Evolutionary conservation across 805 yeast species (phyloP), one percentile per base, ranked within the genome.

Genomic region (Wickerhamiella kurtzmanii): DNA sequence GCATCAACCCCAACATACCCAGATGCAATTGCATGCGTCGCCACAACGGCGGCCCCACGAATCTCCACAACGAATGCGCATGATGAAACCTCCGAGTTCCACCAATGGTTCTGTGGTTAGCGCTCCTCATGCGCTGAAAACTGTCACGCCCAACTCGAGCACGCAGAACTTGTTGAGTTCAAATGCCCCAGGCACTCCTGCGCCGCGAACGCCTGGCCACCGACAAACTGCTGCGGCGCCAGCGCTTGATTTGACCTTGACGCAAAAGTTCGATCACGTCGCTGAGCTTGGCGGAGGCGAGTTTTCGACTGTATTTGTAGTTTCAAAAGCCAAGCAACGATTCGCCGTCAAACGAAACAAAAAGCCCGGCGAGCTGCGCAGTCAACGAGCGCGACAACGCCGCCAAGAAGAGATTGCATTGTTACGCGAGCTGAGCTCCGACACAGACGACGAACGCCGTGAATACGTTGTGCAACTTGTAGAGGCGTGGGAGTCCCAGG

Each of bases 271-370:
- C 62, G 80, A 80, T 19, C 78, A 80, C 51, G 88, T 89, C 40
- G 71, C 72, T 40, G 65, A 79, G 41, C 67, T 89, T 19, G 95
- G 95, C 2, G 69, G 74, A 35, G 97, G 98, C 20, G 95, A 86
- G 62, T 92, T 92, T 58, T 86, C 96, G 2, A 70, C 77, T 19
- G 98, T 94, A 16, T 92, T 78, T 63, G 82, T 82, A 51, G 89
- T 89, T 39, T 41, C 51, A 3, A 43, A 46, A 9, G 49, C 53
- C 16, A 47, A 58, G 25, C 43, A 45, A 28, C 60, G 75, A 56
- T 86, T 79, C 62, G 97, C 97, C 0, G 92, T 92, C 45, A 92
- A 92, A 64, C 72, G 95, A 49, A 77, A 92, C 22, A 85, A 82
- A 58, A 75, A 77, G 44, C 81, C 80, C 25, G 73, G 82, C 1